Evolutionary conservation across 768 basidiomycete genomes (phyloP), one percentile per base, ranked within the genome.

Genomic region (Saitozyma podzolica): DNA sequence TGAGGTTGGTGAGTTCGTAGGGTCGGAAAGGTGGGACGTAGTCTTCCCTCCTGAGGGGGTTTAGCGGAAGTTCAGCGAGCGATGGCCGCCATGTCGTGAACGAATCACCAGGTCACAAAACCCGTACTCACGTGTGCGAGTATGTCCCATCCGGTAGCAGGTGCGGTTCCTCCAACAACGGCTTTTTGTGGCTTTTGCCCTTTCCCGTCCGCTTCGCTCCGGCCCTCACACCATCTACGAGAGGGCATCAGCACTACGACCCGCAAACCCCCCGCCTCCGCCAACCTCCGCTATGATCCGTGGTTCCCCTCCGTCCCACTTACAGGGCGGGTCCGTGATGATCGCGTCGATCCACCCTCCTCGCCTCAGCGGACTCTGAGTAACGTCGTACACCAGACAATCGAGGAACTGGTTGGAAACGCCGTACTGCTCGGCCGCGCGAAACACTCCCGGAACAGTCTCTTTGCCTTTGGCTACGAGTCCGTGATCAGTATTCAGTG

Each of bases 341-440:
- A 98, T 93, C 0, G 94, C 92, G 71, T 99, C 96, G 66, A 99
- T 91, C 40, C 98, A 80, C 9, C 84, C 88, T 8, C 94, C 96
- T 66, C 89, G 87, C 64, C 96, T 82, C 88, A 89, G 92, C 0
- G 94, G 92, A 74, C 91, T 85, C 41, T 83, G 83, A 0, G 94
- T 98, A n/a, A 98, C 82, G 72, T 99, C 96, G 69, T 95, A 97
- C 0, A 92, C 93, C 71, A 87, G 85, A 11, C 91, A 85, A 74
- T 96, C 95, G 20, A 96, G 65, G 66, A 99, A 86, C 29, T 86
- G 84, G 40, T 85, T 80, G 1, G 83, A 82, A 1, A 92, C 84
- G 1, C 89, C 90, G 68, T 98, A 99, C 69, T 95, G 92, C 4
- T 82, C 80, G 2, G 93, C 92, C 0, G 92, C 89, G 19, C 88